Evolutionary conservation across 768 basidiomycete genomes (phyloP).

Genomic region (Mycena albidolilacea): DNA sequence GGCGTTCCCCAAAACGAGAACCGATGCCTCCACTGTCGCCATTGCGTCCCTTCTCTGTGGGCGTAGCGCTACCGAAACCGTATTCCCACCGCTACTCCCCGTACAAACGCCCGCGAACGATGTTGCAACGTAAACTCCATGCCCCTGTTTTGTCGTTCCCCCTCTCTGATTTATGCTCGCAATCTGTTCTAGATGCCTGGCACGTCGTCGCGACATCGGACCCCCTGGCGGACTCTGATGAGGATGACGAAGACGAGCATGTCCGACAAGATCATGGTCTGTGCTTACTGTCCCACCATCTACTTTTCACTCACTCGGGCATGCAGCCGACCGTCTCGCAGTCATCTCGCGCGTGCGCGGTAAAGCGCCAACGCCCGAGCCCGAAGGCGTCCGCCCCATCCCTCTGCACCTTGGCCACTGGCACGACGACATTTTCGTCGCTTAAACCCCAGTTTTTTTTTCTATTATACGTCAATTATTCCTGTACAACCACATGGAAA

Average conservation of each 20-base stretch:
- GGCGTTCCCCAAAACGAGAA: conserved; percentile 19
- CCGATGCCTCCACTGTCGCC: conserved; percentile 6
- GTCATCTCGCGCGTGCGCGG: conserved; percentile 72
- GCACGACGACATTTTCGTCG: conserved; percentile 29
- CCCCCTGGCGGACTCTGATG: conserved; percentile 84
- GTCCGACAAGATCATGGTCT: conserved; percentile 76
- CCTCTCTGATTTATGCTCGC: conserved; percentile 19
- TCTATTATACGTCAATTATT: conserved; percentile 32
- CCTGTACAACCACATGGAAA: conserved; percentile 12
- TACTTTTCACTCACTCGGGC: conserved; percentile 19
- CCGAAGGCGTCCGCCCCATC: conserved; percentile 44
- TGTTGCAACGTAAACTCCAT: conserved; percentile 71
- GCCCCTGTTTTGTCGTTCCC: conserved; percentile 15
- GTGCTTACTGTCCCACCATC: conserved; percentile 41
- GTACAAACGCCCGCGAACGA: conserved; percentile 57
- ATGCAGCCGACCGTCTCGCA: conserved; percentile 70
- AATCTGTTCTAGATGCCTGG: conserved; percentile 73
- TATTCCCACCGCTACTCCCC: conserved; percentile 39
- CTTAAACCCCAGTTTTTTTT: conserved; percentile 4
- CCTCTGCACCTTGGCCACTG: conserved; percentile 21
- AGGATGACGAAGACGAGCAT: conserved; percentile 76
- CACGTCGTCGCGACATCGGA: conserved; percentile 76
- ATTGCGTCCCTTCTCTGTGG: not conserved
- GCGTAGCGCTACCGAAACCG: conserved; percentile 12
- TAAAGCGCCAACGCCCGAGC: conserved; percentile 71